phyloP scores from a whole-genome alignment of 306 rosid genomes.

The Quillaja saponaria region DNA sequence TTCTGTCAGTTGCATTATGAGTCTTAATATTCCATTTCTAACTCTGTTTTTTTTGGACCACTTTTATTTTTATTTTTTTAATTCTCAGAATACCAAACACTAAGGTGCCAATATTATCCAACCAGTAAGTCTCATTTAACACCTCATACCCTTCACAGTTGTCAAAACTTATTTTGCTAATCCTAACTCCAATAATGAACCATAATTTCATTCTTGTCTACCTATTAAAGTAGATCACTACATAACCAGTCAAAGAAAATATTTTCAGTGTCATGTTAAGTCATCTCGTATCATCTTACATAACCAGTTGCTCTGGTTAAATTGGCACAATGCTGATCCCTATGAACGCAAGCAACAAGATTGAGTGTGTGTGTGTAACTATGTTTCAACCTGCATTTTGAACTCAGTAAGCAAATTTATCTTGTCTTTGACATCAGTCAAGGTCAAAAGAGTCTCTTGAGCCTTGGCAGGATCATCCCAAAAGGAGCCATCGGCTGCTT shows the following conservation, averaged over 20 bases:
- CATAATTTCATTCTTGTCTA: not conserved
- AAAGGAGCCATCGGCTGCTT: constrained; percentile 66
- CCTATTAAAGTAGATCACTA: not conserved
- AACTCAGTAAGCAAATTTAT: constrained; percentile 67
- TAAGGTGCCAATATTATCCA: too few species aligned
- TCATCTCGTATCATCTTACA: not conserved
- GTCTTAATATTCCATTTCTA: not conserved
- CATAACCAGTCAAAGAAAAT: not conserved
- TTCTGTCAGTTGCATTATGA: not conserved
- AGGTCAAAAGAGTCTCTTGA: constrained; percentile 67
- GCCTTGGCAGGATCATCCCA: constrained; percentile 88
- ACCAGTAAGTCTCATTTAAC: not conserved
- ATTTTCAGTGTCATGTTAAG: not conserved
- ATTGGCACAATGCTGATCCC: not conserved
- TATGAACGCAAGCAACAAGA: not conserved
- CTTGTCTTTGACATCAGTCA: constrained; percentile 82
- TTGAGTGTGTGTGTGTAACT: not conserved
- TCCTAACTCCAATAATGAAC: not conserved
- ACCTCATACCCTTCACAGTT: not conserved
- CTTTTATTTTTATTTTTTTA: too few species aligned
- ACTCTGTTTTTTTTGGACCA: not conserved
- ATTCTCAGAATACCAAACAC: too few species aligned
- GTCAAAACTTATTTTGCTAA: not conserved
- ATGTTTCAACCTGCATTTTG: constrained; percentile 67
- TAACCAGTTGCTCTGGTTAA: not conserved